Evolutionary conservation across 192 early-diverging fungal species (phyloP).

Genomic region (Fimicolochytrium jonesii): DNA sequence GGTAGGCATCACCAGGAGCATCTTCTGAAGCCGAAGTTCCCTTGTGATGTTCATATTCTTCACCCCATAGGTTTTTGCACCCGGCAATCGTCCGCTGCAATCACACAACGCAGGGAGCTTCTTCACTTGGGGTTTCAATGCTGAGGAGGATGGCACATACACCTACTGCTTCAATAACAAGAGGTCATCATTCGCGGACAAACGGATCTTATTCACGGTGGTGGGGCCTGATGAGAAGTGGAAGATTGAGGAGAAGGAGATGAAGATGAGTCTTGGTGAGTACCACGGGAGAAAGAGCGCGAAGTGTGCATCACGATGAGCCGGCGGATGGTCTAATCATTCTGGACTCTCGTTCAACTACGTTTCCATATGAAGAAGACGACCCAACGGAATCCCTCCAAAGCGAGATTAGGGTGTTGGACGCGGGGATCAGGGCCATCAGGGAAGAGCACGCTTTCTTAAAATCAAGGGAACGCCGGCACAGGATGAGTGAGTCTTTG

Average conservation of each 20-base stretch:
- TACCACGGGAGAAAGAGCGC: background rate
- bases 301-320: too few species aligned
- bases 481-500: constrained; percentile 65
- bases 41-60: background rate
- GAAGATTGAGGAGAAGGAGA: constrained; percentile 16
- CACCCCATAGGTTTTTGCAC: constrained; percentile 21
- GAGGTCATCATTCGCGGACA: constrained; percentile 56
- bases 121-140: constrained; percentile 33
- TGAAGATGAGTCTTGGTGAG: constrained; percentile 18
- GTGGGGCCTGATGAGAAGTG: constrained; percentile 20
- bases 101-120: constrained; percentile 12
- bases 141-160: constrained; percentile 54
- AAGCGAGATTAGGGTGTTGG: constrained; percentile 60
- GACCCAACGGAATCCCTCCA: constrained; percentile 46
- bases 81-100: constrained; percentile 22
- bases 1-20: constrained; percentile 38
- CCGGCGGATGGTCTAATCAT: too few species aligned
- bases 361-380: too few species aligned
- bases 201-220: constrained; percentile 46
- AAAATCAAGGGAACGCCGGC: constrained; percentile 53
- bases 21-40: background rate
- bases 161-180: constrained; percentile 76
- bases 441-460: constrained; percentile 72
- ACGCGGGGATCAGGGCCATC: constrained; percentile 55
- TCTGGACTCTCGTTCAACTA: too few species aligned